Base-by-base conservation (phyloP, 768 basidiomycete species). In the Infundibulicybe gibba region DNA sequence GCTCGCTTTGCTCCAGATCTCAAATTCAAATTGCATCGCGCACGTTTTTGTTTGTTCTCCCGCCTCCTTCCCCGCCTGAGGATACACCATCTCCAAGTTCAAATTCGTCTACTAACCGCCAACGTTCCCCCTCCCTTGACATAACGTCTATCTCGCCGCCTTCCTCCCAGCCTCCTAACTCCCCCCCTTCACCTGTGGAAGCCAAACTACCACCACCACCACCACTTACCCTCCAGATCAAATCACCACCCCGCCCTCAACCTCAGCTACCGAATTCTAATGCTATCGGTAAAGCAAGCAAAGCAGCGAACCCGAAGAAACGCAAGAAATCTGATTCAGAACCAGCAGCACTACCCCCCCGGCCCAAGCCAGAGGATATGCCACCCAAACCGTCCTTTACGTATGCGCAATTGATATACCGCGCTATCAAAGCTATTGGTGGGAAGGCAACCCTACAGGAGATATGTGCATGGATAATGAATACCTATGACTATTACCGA, bases 1-100 rank as follows among this genome's bases (percentile, higher is more conserved):
- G 34, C 49, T 30, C 38, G 48, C 45, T 33, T 43, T 33, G 50
- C 51, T 56, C 14, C 56, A 94, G 94, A 62, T 93, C 94, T 46
- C 90, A 91, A 69, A 90, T 97, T 50, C 94, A 97, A 72, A 98
- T 99, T 59, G 91, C 95, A 16, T 94, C 95, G 21, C 86, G 95
- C 49, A 93, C 91, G 19, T 99, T 99, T 68, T 87, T 93, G 63
- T 99, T 99, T 60, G 84, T 97, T 47, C 83, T 99, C 12, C 97
- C 97, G 31, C 94, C 94, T 1, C 84, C 89, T 1, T 79, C 84
- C 32, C 78, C 80, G 6, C 85, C 86, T 35, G 87, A 90, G 60
- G 85, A 90, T 60, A 83, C 86, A 6, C 87, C 86, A 6, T 87
- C 88, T 3, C 88, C 87, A 2, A 89, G 85, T 48, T 89, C 89